Base-by-base conservation (phyloP, 2,329 filamentous ascomycete genomes). In the Domatiomyces globalis region DNA sequence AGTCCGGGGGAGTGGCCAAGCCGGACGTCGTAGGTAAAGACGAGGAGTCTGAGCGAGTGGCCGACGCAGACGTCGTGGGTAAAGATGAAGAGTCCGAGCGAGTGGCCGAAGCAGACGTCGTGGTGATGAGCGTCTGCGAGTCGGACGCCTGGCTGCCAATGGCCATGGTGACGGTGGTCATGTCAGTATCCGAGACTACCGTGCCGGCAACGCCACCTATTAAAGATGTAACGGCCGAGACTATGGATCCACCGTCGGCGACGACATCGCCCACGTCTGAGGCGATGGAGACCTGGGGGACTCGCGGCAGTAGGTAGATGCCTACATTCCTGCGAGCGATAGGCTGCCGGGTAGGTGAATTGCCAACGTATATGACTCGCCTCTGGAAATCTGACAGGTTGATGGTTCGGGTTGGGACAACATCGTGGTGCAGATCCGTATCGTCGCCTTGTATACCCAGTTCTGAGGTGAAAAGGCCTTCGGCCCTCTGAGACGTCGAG, bases 401-500 rank as follows among this genome's bases (percentile, higher is more conserved):
- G 33, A 59, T 51, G 18, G 54, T 58, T 2, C 54, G 51, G 36
- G 56, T 58, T 1, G 58, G 51, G 15, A 33, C 25, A 22, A 47
- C 9, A 4, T 48, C 12, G 9, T 17, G 9, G 44, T 17, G 27
- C 10, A 10, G 9, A 36, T 55, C 53, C 7, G 48, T 22, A n/a
- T 55, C 54, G 39, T 53, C 53, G 15, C 56, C 49, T 45, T 49
- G 51, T 20, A 58, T 55, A 19, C 53, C 54, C 22, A 54, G 46
- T 51, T 58, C 56, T 36, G 56, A 56, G n/a, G 54, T 57, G 45
- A 58, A 57, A 4, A 58, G 48, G 12, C 56, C 54, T 51, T 55
- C 54, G 1, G 54, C 54, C 53, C 51, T 57, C 45, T 51, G 53
- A 10, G 54, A 58, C 15, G 53, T 53, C 10, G 56, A 52, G 43